phyloP scores from a whole-genome alignment of 345 rosid species.

The Aquilaria yunnanensis region DNA sequence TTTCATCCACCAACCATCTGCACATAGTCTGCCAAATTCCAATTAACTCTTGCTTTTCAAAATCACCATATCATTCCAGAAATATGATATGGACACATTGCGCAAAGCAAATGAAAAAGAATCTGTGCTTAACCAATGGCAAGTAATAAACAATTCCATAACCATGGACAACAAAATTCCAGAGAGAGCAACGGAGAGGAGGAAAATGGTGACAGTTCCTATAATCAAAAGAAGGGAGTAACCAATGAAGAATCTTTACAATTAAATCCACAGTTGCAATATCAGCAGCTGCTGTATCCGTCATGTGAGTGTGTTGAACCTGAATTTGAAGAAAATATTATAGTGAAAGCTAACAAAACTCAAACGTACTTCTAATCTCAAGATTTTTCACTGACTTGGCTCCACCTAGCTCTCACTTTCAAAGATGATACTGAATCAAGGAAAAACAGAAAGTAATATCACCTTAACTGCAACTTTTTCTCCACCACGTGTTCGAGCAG shows the following conservation, averaged over 20 bases:
- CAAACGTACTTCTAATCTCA: constrained; percentile 63
- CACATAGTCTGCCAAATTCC: constrained; percentile 27
- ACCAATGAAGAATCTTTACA: constrained; percentile 68
- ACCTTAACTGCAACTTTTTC: constrained; percentile 96
- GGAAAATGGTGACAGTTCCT: constrained; percentile 46
- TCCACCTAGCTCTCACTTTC: constrained; percentile 1
- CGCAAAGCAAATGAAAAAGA: not conserved
- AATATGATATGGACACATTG: constrained; percentile 4
- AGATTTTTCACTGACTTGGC: constrained; percentile 5
- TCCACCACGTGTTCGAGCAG: constrained; percentile 66
- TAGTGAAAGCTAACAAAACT: constrained; percentile 1
- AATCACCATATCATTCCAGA: not conserved
- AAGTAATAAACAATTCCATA: constrained; percentile 18
- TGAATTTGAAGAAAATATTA: constrained; percentile 34
- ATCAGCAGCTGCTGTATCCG: constrained; percentile 90
- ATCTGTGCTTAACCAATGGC: constrained; percentile 7
- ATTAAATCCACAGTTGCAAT: constrained; percentile 71
- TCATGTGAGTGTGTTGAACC: constrained; percentile 96
- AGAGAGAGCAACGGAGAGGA: constrained; percentile 4
- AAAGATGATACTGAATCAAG: constrained; percentile 6
- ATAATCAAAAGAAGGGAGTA: constrained; percentile 91
- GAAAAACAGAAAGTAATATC: constrained; percentile 14
- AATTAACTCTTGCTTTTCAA: constrained; percentile 13
- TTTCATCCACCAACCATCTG: constrained; percentile 95
- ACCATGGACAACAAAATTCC: constrained; percentile 35